A percentile compares a stretch with the other conserved stretches of the same genome.
Evolutionary conservation across 192 early-diverging fungal genomes (phyloP).

Genomic region (Chytriomyces sp.): DNA sequence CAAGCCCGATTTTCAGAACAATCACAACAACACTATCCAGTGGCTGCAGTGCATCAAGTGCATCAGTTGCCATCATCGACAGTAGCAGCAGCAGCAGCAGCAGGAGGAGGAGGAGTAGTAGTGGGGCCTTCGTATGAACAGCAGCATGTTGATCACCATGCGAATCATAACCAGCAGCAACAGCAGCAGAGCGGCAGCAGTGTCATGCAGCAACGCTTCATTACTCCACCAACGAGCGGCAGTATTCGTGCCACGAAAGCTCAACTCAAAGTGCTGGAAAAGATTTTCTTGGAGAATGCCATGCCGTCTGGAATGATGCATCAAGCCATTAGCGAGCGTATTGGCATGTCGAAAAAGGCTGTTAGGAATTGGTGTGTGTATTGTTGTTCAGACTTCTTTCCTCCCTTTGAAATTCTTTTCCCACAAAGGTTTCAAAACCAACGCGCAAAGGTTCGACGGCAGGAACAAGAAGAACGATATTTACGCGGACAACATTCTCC

Average conservation of each 20-base stretch:
- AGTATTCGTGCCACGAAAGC: slow-evolving; percentile 11
- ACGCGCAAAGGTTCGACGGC: slow-evolving; percentile 8
- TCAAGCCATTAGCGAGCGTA: slow-evolving; percentile 5
- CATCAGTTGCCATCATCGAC: background rate
- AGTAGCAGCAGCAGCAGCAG: background rate
- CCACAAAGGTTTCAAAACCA: slow-evolving; percentile 57
- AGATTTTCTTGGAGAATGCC: slow-evolving; percentile 12
- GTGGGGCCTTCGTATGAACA: background rate
- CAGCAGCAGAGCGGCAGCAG: background rate
- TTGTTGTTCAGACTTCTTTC: background rate
- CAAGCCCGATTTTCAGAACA: background rate
- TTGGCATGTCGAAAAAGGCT: slow-evolving; percentile 7
- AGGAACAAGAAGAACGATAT: background rate
- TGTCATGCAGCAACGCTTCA: background rate
- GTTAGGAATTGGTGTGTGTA: slow-evolving; percentile 35
- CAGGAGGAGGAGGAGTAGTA: too few relatives aligned
- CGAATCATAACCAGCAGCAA: background rate
- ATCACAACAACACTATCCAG: background rate
- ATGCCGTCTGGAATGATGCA: slow-evolving; percentile 28
- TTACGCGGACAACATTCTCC: background rate
- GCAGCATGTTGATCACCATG: background rate
- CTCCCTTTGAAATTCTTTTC: background rate
- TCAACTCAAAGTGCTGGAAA: slow-evolving; percentile 11
- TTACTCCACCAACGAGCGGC: slow-evolving; percentile 6
- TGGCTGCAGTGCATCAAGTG: too few relatives aligned